Conservation (phyloP, 306 rosid species). For the Inga laurina region DNA sequence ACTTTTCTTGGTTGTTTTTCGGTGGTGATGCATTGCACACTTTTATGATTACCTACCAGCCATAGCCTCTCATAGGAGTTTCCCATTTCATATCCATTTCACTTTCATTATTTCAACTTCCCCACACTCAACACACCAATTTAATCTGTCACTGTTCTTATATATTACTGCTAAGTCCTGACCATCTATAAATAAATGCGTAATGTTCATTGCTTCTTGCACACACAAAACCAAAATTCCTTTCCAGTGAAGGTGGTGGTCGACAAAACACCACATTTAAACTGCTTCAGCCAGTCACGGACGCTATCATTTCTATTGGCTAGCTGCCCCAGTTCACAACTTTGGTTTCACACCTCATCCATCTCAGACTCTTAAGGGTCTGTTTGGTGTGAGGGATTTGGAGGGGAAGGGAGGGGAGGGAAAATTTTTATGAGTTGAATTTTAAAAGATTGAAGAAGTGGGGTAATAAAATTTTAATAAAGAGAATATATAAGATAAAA, state of each 20-base stretch:
- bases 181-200: constrained; percentile 4
- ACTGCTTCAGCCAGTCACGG: background rate
- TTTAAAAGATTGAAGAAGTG: no score
- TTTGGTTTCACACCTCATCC: constrained; percentile 27
- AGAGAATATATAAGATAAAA: no score
- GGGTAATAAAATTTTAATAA: no score
- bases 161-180: background rate
- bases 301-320: background rate
- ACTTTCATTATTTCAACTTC: background rate
- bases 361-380: background rate
- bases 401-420: no score
- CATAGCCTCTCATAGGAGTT: background rate
- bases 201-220: background rate
- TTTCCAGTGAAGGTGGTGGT: constrained; percentile 18
- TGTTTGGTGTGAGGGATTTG: no score
- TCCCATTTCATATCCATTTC: background rate
- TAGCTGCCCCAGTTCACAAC: background rate
- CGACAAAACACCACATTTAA: constrained; percentile 35
- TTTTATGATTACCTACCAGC: background rate
- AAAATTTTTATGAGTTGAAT: no score
- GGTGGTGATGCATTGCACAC: background rate
- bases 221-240: no score
- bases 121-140: background rate
- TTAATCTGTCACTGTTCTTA: background rate
- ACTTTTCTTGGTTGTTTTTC: background rate